phyloP scores from a whole-genome alignment of 2,329 filamentous ascomycete species.

The Botryotinia convoluta region DNA sequence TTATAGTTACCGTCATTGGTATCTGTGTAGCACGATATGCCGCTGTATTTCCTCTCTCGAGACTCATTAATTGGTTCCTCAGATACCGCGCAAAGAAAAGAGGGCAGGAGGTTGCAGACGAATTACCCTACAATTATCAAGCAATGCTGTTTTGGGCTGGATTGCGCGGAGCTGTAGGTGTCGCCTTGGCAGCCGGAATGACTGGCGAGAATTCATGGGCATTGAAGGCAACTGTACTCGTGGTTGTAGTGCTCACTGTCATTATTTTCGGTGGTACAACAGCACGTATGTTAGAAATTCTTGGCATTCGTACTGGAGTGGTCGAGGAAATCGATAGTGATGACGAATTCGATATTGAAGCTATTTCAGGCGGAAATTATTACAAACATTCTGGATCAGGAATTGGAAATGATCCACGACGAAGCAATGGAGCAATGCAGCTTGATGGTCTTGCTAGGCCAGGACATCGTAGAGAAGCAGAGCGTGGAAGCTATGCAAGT shows the following conservation, averaged over 20 bases:
- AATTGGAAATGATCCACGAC: constrained; percentile 73
- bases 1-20: constrained; percentile 85
- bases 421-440: constrained; percentile 46
- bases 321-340: constrained; percentile 97
- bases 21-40: constrained; percentile 92
- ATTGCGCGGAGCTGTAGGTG: constrained; percentile 89
- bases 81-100: constrained; percentile 77
- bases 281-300: constrained; percentile 93
- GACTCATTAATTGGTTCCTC: constrained; percentile 87
- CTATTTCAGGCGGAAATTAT: constrained; percentile 47
- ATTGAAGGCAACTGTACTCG: constrained; percentile 89
- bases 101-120: constrained; percentile 75
- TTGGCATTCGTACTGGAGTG: constrained; percentile 93
- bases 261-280: constrained; percentile 99
- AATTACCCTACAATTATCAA: constrained; percentile 92
- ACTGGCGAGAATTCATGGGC: constrained; percentile 78
- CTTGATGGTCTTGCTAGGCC: constrained; percentile 54
- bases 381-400: constrained; percentile 73
- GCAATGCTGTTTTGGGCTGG: constrained; percentile 99
- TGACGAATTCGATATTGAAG: constrained; percentile 92
- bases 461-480: constrained; percentile 45
- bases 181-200: constrained; percentile 86
- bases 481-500: constrained; percentile 41
- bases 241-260: constrained; percentile 94
- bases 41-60: constrained; percentile 90